Conservation (phyloP, 192 early-diverging fungal genomes). For the Umbelopsis vinacea region DNA sequence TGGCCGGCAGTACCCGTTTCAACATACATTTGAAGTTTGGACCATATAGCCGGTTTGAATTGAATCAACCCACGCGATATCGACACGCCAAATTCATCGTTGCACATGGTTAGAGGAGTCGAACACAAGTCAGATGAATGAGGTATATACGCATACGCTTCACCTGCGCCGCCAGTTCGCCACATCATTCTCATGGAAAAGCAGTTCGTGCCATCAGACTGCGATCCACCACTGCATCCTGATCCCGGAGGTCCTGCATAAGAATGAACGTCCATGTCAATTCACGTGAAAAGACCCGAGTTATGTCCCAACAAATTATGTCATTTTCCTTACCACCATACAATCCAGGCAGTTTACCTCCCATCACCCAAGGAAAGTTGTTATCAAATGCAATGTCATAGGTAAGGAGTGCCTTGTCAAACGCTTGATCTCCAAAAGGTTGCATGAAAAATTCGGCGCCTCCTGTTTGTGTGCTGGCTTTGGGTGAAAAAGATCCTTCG, state of each 20-base stretch:
- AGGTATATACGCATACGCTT: constrained; percentile 55
- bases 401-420: constrained; percentile 46
- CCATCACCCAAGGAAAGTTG: constrained; percentile 49
- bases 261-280: too few relatives aligned
- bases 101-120: constrained; percentile 38
- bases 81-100: constrained; percentile 54
- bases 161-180: constrained; percentile 32
- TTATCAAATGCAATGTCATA: constrained; percentile 51
- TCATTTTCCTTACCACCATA: constrained; percentile 39
- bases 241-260: constrained; percentile 30
- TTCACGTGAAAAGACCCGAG: background rate
- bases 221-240: constrained; percentile 52
- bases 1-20: constrained; percentile 39
- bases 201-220: constrained; percentile 49
- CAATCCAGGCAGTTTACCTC: constrained; percentile 55
- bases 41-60: constrained; percentile 45
- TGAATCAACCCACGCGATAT: constrained; percentile 52
- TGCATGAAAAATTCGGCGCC: constrained; percentile 51
- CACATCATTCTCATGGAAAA: constrained; percentile 57
- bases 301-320: background rate
- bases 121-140: constrained; percentile 42
- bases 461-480: constrained; percentile 33
- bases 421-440: constrained; percentile 44
- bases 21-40: constrained; percentile 47
- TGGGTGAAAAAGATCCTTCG: constrained; percentile 50